Evolutionary conservation across 2,329 filamentous ascomycete genomes (phyloP), one percentile per base, ranked within the genome.

Genomic region (Lachnellula arida): DNA sequence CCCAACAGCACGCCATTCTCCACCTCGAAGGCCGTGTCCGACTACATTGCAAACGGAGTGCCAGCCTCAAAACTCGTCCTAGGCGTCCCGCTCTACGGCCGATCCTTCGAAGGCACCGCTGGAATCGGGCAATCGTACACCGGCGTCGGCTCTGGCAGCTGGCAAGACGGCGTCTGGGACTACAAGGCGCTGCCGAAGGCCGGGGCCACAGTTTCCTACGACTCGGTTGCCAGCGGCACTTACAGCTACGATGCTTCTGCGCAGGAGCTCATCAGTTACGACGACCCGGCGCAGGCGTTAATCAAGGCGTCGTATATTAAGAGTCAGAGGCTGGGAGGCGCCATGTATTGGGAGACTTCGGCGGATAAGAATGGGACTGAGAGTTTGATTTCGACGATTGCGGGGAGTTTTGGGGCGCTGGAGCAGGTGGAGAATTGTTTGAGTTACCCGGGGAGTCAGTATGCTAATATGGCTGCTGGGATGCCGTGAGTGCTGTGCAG

Each of bases 271-370:
- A 77, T 95, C 60, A 85, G 82, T 22, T 96, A 89, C 69, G 85
- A 88, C 67, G 89, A 81, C 1, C 79, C 84, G 0, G 73, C 75
- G 28, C 80, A 86, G 64, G 77, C 84, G 32, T 70, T 73, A 50
- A 67, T 74, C 62, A 95, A 94, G 74, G 82, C 84, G 5, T 66
- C 74, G 2, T 93, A 87, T 69, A 81, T 91, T 63, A 78, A 80
- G 70, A 66, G 72, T 49, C 76, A 78, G 54, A 79, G 82, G 0
- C 76, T 94, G 1, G 89, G 85, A 3, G 90, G 89, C 23, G 84
- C 81, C 32, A 93, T 94, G 88, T 95, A 89, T 81, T 95, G 89
- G 89, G 89, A 94, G 70, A 84, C 81, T 15, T 89, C 84, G 58
- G 84, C 78, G 7, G 90, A 95, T 69, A 79, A 79, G 65, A 76